Conservation (phyloP, 148 eudicot species). For the Suaeda aralocaspica region DNA sequence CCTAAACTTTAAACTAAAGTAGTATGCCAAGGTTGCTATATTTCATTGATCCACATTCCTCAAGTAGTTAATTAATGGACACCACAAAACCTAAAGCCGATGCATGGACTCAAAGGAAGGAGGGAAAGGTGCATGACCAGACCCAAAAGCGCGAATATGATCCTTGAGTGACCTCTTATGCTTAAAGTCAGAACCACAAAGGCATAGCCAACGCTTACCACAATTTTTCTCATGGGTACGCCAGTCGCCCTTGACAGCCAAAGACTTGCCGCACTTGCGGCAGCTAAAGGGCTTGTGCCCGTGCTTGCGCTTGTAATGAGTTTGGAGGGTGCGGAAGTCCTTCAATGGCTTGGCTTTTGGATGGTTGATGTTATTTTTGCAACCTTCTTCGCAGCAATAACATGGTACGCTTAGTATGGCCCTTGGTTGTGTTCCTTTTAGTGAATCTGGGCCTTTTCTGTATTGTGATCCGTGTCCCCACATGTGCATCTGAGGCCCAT, state of each 20-base stretch:
- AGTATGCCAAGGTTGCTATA: too few species aligned
- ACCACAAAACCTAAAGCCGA: too few species aligned
- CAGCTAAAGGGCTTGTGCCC: conserved; percentile 55
- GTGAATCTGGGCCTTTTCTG: conserved; percentile 65
- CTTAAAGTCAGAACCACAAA: conserved; percentile 84
- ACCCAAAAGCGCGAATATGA: conserved; percentile 65
- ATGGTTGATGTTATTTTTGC: conserved; percentile 72
- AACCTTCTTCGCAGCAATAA: conserved; percentile 76
- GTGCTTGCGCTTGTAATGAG: conserved; percentile 88
- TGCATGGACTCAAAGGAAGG: conserved; percentile 29
- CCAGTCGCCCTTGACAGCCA: conserved; percentile 91
- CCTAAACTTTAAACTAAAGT: too few species aligned
- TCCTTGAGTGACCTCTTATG: conserved; percentile 86
- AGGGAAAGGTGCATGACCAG: conserved; percentile 44
- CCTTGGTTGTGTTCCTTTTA: conserved; percentile 61
- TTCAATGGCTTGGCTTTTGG: conserved; percentile 67
- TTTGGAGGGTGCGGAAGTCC: conserved; percentile 77
- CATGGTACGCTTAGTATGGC: conserved; percentile 59
- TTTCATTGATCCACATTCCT: too few species aligned
- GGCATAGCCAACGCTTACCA: conserved; percentile 84
- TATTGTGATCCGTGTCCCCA: conserved; percentile 87
- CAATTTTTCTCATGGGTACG: conserved; percentile 92
- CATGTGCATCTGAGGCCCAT: conserved; percentile 65
- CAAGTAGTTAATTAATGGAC: too few species aligned
- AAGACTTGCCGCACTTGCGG: conserved; percentile 60